These are phyloP conservation scores for Phytophthora podocarpi DNA, from an alignment of 352 stramenopile genomes.

Conservation along the genomic window DNA sequence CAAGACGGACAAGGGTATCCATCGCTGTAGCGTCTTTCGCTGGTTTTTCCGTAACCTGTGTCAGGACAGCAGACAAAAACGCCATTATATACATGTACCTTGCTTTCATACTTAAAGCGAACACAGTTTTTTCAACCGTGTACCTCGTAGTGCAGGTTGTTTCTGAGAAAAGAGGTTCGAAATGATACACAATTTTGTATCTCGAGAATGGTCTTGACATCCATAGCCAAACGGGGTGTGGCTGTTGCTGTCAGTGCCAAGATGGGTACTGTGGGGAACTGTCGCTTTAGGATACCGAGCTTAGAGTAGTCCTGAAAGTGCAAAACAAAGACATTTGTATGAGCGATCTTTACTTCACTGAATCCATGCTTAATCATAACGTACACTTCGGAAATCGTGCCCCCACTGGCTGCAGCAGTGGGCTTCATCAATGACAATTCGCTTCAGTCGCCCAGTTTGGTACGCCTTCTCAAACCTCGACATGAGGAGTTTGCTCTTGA, in stretches of 20 bases:
- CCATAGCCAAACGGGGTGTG: constrained; percentile 69
- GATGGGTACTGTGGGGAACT: constrained; percentile 91
- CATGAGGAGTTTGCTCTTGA: constrained; percentile 89
- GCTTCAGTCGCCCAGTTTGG: constrained; percentile 70
- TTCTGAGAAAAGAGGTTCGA: constrained; percentile 88
- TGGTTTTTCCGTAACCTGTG: constrained; percentile 51
- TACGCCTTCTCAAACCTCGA: constrained; percentile 92
- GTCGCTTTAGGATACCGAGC: constrained; percentile 88
- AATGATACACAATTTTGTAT: constrained; percentile 87
- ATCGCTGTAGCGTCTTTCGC: constrained; percentile 53
- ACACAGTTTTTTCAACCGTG: constrained; percentile 21
- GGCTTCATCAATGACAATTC: constrained; percentile 95
- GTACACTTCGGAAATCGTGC: constrained; percentile 81
- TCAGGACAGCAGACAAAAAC: not conserved
- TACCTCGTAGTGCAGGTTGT: constrained; percentile 93
- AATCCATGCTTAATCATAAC: not conserved
- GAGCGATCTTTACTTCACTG: not conserved
- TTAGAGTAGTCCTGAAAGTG: constrained; percentile 90
- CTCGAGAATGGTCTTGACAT: constrained; percentile 78
- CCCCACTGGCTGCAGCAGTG: constrained; percentile 88
- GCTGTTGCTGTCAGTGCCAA: constrained; percentile 91
- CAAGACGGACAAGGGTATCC: constrained; percentile 76
- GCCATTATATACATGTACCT: not conserved
- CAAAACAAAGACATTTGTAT: not conserved
- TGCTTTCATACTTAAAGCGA: not conserved